These are phyloP conservation scores for Apophysomyces elegans DNA, from an alignment of 371 early-diverging fungal species.

Conservation along the genomic window DNA sequence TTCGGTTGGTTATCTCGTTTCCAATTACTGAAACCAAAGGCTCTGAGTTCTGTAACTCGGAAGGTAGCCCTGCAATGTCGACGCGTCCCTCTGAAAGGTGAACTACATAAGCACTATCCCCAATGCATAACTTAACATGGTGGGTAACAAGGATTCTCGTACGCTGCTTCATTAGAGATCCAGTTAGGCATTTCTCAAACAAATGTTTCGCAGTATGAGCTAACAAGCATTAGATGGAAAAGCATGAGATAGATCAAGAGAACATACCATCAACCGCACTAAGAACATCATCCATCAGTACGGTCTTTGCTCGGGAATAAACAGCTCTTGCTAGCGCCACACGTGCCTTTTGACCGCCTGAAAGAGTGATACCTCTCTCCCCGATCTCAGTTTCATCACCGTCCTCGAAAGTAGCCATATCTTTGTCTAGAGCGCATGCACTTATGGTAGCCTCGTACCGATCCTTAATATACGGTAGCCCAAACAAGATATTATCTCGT, in stretches of 20 bases:
- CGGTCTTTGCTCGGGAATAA: constrained; percentile 72
- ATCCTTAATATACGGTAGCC: constrained; percentile 44
- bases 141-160: constrained; percentile 91
- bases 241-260: no score
- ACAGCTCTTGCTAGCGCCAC: constrained; percentile 86
- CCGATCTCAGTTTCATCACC: constrained; percentile 95
- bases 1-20: constrained; percentile 44
- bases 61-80: constrained; percentile 42
- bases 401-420: constrained; percentile 64
- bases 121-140: constrained; percentile 78
- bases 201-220: constrained; percentile 90
- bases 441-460: constrained; percentile 64
- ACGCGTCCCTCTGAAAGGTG: constrained; percentile 64
- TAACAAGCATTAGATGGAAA: neutral
- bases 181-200: constrained; percentile 69
- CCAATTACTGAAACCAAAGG: constrained; percentile 39
- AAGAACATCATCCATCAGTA: constrained; percentile 86
- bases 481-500: constrained; percentile 64
- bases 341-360: constrained; percentile 82
- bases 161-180: constrained; percentile 72
- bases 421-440: constrained; percentile 60
- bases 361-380: constrained; percentile 80
- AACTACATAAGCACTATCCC: constrained; percentile 66
- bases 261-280: constrained; percentile 71
- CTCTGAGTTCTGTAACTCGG: constrained; percentile 51